Conservation (phyloP, 768 basidiomycete species). For the Suillus americanus region DNA sequence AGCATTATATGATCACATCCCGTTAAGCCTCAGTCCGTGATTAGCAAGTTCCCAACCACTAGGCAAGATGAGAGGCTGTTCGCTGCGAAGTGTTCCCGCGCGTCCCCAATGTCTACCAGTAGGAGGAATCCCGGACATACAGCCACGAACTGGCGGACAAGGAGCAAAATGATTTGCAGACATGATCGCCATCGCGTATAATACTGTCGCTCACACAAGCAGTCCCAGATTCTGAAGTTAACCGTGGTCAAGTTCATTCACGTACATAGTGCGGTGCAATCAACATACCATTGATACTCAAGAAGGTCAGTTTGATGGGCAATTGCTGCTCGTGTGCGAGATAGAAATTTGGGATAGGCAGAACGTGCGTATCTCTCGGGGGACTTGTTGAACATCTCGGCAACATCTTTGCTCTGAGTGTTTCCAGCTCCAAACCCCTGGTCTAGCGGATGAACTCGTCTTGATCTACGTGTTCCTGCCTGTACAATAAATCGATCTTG, state of each 20-base stretch:
- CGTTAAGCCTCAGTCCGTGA: too few species aligned
- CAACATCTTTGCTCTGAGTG: too few species aligned
- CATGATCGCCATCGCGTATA: not conserved
- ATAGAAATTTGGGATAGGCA: constrained; percentile 2
- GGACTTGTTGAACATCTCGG: constrained; percentile 64
- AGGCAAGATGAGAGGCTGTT: too few species aligned
- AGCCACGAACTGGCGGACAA: too few species aligned
- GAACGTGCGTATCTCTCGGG: constrained; percentile 64
- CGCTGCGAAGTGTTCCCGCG: too few species aligned
- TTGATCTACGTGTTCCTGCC: constrained; percentile 90
- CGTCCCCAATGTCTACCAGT: too few species aligned
- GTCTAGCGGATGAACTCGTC: constrained; percentile 96
- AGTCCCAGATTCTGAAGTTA: constrained; percentile 66
- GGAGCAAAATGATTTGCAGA: not conserved
- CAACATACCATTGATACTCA: constrained; percentile 86
- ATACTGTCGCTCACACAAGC: not conserved
- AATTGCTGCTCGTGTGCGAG: constrained; percentile 52
- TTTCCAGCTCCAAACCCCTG: too few species aligned
- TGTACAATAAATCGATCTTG: constrained; percentile 29
- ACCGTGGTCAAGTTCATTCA: constrained; percentile 47
- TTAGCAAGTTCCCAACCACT: too few species aligned
- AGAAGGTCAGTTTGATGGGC: constrained; percentile 78
- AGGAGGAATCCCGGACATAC: too few species aligned
- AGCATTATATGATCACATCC: too few species aligned
- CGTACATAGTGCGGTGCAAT: constrained; percentile 91